Evolutionary conservation across 2,329 filamentous ascomycete genomes (phyloP).

Genomic region (Clarireedia sp.): DNA sequence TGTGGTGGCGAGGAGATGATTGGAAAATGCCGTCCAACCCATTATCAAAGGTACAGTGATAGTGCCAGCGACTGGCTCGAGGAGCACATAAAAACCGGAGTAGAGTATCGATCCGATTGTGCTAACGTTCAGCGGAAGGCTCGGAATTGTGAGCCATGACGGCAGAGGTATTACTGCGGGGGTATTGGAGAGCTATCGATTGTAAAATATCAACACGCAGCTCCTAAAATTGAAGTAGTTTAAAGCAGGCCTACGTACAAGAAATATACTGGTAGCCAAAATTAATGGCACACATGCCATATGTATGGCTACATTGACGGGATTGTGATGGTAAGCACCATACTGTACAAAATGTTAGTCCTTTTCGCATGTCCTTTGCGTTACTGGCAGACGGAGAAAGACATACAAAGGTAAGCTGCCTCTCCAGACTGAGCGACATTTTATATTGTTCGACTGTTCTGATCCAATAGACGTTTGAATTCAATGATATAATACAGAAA

Average conservation of each 20-base stretch:
- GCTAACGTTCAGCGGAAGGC: slow-evolving; percentile 58
- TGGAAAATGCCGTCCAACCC: slow-evolving; percentile 63
- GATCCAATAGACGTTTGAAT: too few species aligned
- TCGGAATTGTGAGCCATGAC: slow-evolving; percentile 57
- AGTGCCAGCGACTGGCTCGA: slow-evolving; percentile 87
- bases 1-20: slow-evolving; percentile 52
- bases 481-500: neutral
- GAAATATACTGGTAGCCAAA: slow-evolving; percentile 59
- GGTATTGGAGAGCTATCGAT: slow-evolving; percentile 49
- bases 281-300: slow-evolving; percentile 73
- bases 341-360: slow-evolving; percentile 47
- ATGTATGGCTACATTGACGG: slow-evolving; percentile 70
- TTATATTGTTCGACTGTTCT: slow-evolving; percentile 4
- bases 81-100: slow-evolving; percentile 73
- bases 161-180: slow-evolving; percentile 58
- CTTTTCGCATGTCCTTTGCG: neutral
- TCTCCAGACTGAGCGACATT: slow-evolving; percentile 71
- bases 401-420: slow-evolving; percentile 73
- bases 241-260: slow-evolving; percentile 43
- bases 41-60: slow-evolving; percentile 70
- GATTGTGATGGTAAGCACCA: slow-evolving; percentile 74
- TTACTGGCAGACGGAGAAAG: neutral
- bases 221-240: neutral
- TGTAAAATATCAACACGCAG: slow-evolving; percentile 14
- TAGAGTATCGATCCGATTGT: slow-evolving; percentile 62